These are phyloP conservation scores for Pezicula rhizophila DNA, from an alignment of 2,329 filamentous ascomycete genomes.

Conservation along the genomic window DNA sequence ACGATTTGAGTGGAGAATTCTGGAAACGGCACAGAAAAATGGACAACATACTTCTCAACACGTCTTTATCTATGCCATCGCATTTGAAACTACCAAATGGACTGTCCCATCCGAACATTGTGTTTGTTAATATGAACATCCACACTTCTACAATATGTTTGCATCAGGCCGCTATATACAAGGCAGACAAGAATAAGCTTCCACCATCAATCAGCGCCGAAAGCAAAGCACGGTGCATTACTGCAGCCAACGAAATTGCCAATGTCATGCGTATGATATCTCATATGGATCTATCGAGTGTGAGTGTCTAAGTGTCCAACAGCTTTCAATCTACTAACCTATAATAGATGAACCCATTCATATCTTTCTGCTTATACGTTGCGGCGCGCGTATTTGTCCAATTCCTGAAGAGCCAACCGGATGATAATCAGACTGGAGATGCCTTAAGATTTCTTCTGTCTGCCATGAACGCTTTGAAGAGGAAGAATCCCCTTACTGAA, in stretches of 20 bases:
- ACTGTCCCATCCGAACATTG: conserved; percentile 71
- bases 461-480: conserved; percentile 85
- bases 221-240: conserved; percentile 88
- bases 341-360: conserved; percentile 86
- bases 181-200: conserved; percentile 82
- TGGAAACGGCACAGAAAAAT: conserved; percentile 89
- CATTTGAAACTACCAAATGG: conserved; percentile 74
- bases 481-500: conserved; percentile 83
- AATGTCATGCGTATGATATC: conserved; percentile 94
- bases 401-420: conserved; percentile 88
- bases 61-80: conserved; percentile 73
- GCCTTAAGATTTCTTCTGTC: conserved; percentile 85
- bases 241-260: conserved; percentile 87
- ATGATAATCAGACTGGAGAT: conserved; percentile 71
- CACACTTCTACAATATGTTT: conserved; percentile 94
- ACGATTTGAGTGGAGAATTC: conserved; percentile 87
- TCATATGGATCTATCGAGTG: conserved; percentile 76
- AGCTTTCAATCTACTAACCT: conserved; percentile 11
- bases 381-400: conserved; percentile 92
- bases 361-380: conserved; percentile 95
- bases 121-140: conserved; percentile 95
- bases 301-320: conserved; percentile 39
- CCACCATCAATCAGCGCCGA: conserved; percentile 74
- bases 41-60: conserved; percentile 87
- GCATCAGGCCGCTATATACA: conserved; percentile 98